Conservation (phyloP, 2,329 filamentous ascomycete species). For the Coniochaeta sp. region DNA sequence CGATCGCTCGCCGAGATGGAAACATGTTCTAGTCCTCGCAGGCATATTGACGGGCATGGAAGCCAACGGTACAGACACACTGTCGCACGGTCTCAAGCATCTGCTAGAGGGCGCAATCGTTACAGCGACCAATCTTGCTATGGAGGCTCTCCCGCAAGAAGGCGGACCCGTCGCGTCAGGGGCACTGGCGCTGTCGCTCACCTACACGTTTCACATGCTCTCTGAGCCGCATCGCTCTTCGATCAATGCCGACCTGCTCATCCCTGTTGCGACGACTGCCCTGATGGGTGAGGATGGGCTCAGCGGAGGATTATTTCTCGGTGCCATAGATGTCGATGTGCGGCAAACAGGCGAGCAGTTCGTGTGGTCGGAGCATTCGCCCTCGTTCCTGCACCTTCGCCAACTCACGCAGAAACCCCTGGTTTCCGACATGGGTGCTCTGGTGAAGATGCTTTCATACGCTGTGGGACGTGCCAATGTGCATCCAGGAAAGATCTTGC, state of each 20-base stretch:
- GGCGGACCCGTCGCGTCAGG: slow-evolving; percentile 32
- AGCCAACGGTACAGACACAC: slow-evolving; percentile 50
- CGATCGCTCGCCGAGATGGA: slow-evolving; percentile 61
- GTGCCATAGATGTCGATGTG: slow-evolving; percentile 60
- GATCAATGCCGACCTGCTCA: slow-evolving; percentile 60
- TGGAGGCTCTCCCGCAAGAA: slow-evolving; percentile 26
- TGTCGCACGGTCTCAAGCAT: slow-evolving; percentile 55
- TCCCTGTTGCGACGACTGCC: slow-evolving; percentile 62
- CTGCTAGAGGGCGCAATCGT: slow-evolving; percentile 69
- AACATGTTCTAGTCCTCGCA: slow-evolving; percentile 72
- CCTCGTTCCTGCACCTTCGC: slow-evolving; percentile 53
- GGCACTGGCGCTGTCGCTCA: slow-evolving; percentile 63
- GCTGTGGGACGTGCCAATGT: slow-evolving; percentile 45
- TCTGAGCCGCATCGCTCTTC: slow-evolving; percentile 49
- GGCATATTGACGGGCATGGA: slow-evolving; percentile 75
- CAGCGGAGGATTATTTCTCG: slow-evolving; percentile 67
- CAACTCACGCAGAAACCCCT: slow-evolving; percentile 53
- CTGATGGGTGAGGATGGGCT: slow-evolving; percentile 68
- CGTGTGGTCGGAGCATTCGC: slow-evolving; percentile 54
- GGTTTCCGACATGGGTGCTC: slow-evolving; percentile 57
- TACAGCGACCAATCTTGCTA: slow-evolving; percentile 66
- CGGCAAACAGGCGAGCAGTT: slow-evolving; percentile 47
- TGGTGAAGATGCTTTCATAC: slow-evolving; percentile 58
- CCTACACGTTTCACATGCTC: slow-evolving; percentile 68
- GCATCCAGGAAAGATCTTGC: slow-evolving; percentile 10